Evolutionary conservation across 768 basidiomycete genomes (phyloP).

Genomic region (Tulasnella sp.): DNA sequence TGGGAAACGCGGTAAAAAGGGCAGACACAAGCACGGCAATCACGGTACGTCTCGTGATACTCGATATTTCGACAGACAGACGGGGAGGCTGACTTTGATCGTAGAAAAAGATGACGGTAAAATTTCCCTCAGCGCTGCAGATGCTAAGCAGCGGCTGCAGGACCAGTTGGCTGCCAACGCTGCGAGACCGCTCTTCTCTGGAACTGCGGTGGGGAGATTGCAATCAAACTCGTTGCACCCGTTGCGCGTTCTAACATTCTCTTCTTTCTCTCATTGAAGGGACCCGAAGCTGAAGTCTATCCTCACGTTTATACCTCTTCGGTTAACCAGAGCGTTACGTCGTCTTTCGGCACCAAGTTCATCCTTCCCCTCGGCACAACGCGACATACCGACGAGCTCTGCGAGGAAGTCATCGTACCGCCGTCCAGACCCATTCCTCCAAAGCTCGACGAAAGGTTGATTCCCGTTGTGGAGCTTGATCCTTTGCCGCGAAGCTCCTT

Average conservation of each 20-base stretch:
- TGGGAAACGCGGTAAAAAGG: conserved; percentile 28
- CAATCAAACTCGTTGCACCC: not conserved
- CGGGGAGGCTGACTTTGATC: too few relatives aligned
- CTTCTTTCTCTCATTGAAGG: conserved; percentile 24
- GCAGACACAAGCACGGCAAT: conserved; percentile 19
- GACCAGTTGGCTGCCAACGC: conserved; percentile 57
- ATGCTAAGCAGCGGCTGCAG: conserved; percentile 60
- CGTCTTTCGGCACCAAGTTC: conserved; percentile 71
- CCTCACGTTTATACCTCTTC: conserved; percentile 88
- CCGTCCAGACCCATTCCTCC: conserved; percentile 77
- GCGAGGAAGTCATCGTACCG: conserved; percentile 86
- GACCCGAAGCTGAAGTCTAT: conserved; percentile 52
- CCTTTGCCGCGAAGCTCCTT: conserved; percentile 76
- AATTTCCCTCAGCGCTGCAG: conserved; percentile 21
- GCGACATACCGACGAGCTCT: conserved; percentile 66
- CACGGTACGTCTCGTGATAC: not conserved
- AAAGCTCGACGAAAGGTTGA: conserved; percentile 61
- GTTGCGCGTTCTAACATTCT: not conserved
- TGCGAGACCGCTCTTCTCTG: conserved; percentile 59
- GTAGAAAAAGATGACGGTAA: conserved; percentile 9
- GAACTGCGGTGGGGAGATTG: conserved; percentile 45
- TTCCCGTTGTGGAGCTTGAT: conserved; percentile 70
- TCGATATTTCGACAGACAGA: not conserved
- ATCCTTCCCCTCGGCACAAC: conserved; percentile 79
- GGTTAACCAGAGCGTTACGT: conserved; percentile 60